A percentile compares a stretch with the other conserved stretches of the same genome.
Evolutionary conservation across 1,284 basidiomycete species (phyloP).

Genomic region (Coniophora puteana): DNA sequence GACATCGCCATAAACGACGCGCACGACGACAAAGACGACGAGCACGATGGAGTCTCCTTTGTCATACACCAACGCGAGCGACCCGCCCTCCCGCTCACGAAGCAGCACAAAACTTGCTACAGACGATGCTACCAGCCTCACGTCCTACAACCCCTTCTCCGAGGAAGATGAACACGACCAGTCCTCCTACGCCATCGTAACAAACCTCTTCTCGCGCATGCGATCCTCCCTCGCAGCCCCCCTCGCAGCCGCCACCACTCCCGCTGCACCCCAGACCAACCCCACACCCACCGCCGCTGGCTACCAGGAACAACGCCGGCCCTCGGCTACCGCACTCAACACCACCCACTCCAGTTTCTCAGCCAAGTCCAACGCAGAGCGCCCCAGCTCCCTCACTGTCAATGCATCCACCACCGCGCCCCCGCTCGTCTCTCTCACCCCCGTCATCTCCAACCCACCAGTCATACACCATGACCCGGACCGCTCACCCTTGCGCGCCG

Average conservation of each 20-base stretch:
- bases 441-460: slow-evolving; percentile 71
- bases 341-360: slow-evolving; percentile 44
- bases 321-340: slow-evolving; percentile 42
- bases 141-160: slow-evolving; percentile 81
- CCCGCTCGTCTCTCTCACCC: slow-evolving; percentile 77
- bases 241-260: slow-evolving; percentile 46
- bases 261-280: slow-evolving; percentile 35
- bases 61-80: no score
- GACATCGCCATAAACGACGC: no score
- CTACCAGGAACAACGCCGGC: slow-evolving; percentile 51
- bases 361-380: slow-evolving; percentile 38
- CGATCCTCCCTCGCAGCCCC: slow-evolving; percentile 72
- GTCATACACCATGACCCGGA: slow-evolving; percentile 63
- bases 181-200: slow-evolving; percentile 75
- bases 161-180: slow-evolving; percentile 85
- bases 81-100: slow-evolving; percentile 52
- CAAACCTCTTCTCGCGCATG: slow-evolving; percentile 72
- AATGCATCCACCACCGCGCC: slow-evolving; percentile 61
- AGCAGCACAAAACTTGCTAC: slow-evolving; percentile 54
- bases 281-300: slow-evolving; percentile 27
- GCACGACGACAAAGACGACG: no score
- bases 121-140: slow-evolving; percentile 72
- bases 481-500: slow-evolving; percentile 51
- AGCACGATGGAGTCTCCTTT: no score
- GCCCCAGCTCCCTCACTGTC: slow-evolving; percentile 53